Evolutionary conservation across 495 filamentous ascomycete species (phyloP).

Genomic region (Bombardia bombarda): DNA sequence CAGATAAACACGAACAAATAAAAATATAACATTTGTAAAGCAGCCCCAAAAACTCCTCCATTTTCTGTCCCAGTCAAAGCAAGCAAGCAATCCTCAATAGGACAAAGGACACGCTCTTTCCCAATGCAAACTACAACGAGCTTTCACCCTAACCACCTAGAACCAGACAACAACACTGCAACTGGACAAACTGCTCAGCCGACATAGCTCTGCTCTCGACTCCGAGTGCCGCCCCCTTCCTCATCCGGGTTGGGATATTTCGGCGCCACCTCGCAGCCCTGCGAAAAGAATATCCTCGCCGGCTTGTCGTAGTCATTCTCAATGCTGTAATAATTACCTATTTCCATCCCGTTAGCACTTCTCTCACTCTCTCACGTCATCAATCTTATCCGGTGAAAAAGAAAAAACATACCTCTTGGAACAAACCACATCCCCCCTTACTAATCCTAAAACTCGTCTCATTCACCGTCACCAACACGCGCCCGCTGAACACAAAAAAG

Average conservation of each 20-base stretch:
- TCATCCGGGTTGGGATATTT: neutral
- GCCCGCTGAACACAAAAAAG: constrained; percentile 78
- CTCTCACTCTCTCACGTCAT: neutral
- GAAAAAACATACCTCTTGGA: constrained; percentile 68
- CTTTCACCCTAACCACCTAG: no score
- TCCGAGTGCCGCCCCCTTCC: neutral
- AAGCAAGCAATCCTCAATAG: no score
- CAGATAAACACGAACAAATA: no score
- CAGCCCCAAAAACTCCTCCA: no score
- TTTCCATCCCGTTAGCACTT: constrained; percentile 6
- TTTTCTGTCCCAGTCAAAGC: no score
- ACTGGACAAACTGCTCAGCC: neutral
- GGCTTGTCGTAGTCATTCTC: constrained; percentile 57
- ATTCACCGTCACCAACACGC: constrained; percentile 67
- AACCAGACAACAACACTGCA: no score
- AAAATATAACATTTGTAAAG: no score
- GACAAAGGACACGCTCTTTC: no score
- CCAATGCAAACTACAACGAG: no score
- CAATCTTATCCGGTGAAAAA: neutral
- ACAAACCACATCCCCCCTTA: constrained; percentile 85
- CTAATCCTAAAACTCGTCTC: constrained; percentile 77
- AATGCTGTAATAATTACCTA: constrained; percentile 83
- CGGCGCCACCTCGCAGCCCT: constrained; percentile 55
- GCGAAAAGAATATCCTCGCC: constrained; percentile 78
- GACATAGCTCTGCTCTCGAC: neutral